A percentile compares a stretch with the other conserved stretches of the same genome.
Evolutionary conservation across 805 yeast genomes (phyloP).

Genomic region (Yamadazyma sp.): DNA sequence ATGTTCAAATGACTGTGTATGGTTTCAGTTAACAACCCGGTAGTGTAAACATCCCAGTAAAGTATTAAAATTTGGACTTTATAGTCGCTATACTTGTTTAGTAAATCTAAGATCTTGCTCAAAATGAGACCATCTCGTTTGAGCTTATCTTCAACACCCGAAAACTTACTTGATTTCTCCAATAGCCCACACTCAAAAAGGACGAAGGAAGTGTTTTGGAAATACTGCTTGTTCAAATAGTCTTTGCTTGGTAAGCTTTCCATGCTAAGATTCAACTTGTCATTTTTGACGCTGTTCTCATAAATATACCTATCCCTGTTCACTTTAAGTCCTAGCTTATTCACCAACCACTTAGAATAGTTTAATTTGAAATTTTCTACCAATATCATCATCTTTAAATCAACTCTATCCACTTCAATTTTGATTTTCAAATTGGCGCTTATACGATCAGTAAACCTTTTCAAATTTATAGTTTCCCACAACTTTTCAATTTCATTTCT

Average conservation of each 20-base stretch:
- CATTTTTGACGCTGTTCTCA: conserved; percentile 23
- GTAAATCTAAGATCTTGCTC: conserved; percentile 32
- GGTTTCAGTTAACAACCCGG: conserved; percentile 15
- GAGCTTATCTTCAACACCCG: conserved; percentile 30
- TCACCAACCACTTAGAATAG: conserved; percentile 50
- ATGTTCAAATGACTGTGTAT: conserved; percentile 16
- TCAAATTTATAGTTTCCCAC: conserved; percentile 51
- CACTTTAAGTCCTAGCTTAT: conserved; percentile 41
- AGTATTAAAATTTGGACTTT: conserved; percentile 41
- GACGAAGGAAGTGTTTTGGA: conserved; percentile 42
- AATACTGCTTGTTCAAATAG: conserved; percentile 35
- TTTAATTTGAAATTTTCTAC: conserved; percentile 50
- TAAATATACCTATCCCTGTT: conserved; percentile 28
- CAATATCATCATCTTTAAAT: conserved; percentile 40
- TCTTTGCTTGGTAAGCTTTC: conserved; percentile 42
- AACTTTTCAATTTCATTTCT: conserved; percentile 37
- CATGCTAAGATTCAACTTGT: conserved; percentile 32
- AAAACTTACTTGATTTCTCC: conserved; percentile 12
- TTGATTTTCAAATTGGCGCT: conserved; percentile 26
- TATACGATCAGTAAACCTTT: conserved; percentile 29
- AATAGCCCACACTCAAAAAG: conserved; percentile 54
- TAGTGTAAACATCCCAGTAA: conserved; percentile 39
- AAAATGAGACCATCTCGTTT: conserved; percentile 37
- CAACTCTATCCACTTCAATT: conserved; percentile 21
- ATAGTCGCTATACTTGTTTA: conserved; percentile 36